Percentiles rank a stretch among this genome's conserved stretches.
Evolutionary conservation across 306 rosid genomes (phyloP).

Genomic region (Prunus mume): DNA sequence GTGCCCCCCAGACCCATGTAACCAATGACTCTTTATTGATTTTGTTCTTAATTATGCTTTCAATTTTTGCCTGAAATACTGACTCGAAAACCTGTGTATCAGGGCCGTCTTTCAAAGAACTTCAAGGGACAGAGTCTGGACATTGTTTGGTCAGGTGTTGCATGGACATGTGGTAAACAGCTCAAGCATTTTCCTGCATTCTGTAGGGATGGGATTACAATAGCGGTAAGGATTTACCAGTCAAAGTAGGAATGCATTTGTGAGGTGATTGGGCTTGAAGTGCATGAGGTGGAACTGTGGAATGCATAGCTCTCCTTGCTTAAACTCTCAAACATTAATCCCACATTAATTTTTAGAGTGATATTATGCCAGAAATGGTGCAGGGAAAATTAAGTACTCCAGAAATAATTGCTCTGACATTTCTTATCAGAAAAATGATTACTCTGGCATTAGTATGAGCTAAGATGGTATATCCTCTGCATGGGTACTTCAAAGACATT

Average conservation of each 20-base stretch:
- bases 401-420: background rate
- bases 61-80: conserved; percentile 16
- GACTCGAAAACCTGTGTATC: conserved; percentile 17
- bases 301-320: background rate
- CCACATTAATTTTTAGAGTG: background rate
- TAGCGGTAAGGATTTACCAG: conserved; percentile 52
- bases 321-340: background rate
- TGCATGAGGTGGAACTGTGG: background rate
- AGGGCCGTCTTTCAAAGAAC: conserved; percentile 56
- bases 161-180: conserved; percentile 93
- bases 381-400: background rate
- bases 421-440: background rate
- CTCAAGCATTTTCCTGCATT: conserved; percentile 89
- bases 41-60: conserved; percentile 12
- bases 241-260: background rate
- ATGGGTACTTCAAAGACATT: background rate
- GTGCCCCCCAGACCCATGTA: conserved; percentile 34
- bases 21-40: conserved; percentile 24
- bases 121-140: conserved; percentile 62
- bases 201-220: conserved; percentile 81
- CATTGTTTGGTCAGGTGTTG: conserved; percentile 89
- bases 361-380: background rate
- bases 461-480: background rate
- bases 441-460: background rate
- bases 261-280: background rate